Evolutionary conservation across 306 rosid genomes (phyloP), one percentile per base, ranked within the genome.

Genomic region (Dryas octopetala): DNA sequence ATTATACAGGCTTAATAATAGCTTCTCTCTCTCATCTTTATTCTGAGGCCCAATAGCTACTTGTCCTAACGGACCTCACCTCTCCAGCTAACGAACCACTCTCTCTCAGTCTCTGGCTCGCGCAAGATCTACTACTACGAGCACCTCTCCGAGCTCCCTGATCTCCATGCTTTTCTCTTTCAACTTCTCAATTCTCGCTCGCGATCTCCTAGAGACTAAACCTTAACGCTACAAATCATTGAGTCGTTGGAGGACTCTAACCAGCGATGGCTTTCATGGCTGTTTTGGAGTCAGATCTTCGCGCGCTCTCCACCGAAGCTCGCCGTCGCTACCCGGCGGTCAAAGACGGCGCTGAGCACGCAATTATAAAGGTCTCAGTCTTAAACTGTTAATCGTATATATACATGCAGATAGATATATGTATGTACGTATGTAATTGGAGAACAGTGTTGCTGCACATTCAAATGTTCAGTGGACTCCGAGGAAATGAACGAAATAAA

Each of bases 301-400:
- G 98, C 62, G 96, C 98, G 16, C 95, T 94, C 77, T 94, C 96
- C 62, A 90, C 91, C 19, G 98, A 94, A 88, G 97, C 98, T 83
- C 98, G 98, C 83, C 98, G 98, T 76, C 98, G 98, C 5, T 82
- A 90, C 68, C 97, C 98, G 4, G 94, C 95, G 32, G 95, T 94
- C 62, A 91, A 91, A 76, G 98, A 91, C 79, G 98, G 95, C 57
- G 97, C 98, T 8, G 98, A 94, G 80, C 96, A 94, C 79, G 96
- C 96, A 26, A 94, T 94, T 41, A 84, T 91, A 63, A 94, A 94
- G 98, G 98, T 94, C 68, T 70, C 68, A 75, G 32, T 45, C 77
- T 49, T 45, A 1, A 45, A 28, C 63, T 51, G 11, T 2, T 55
- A 23, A 4, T 19, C 3, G 10, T 16, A 11, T 62, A 57, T 40